These are phyloP conservation scores for Cercospora janseana DNA, from an alignment of 2,329 filamentous ascomycete genomes.

Conservation along the genomic window DNA sequence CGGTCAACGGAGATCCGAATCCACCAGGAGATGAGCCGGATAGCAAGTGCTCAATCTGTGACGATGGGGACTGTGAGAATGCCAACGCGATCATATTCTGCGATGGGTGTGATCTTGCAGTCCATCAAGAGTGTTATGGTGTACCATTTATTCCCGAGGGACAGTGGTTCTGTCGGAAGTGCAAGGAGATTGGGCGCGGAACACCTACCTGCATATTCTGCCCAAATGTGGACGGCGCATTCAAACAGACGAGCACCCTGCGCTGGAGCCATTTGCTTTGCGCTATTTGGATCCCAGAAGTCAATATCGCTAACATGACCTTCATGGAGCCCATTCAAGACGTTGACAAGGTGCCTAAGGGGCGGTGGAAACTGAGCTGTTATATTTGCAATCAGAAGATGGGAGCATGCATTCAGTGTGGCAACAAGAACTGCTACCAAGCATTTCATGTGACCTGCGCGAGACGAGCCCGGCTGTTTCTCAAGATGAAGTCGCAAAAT, in stretches of 20 bases:
- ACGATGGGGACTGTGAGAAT: constrained; percentile 99
- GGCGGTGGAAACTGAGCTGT: constrained; percentile 79
- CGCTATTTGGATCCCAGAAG: constrained; percentile 97
- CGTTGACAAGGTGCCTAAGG: constrained; percentile 94
- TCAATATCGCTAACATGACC: constrained; percentile 89
- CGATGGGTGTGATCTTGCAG: constrained; percentile 93
- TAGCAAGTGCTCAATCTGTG: constrained; percentile 95
- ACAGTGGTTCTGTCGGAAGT: constrained; percentile 96
- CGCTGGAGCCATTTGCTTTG: constrained; percentile 97
- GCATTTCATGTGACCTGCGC: constrained; percentile 98
- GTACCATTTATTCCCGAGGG: constrained; percentile 98
- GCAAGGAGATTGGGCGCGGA: constrained; percentile 88
- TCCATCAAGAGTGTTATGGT: constrained; percentile 98
- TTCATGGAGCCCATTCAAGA: constrained; percentile 99
- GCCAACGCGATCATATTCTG: constrained; percentile 99
- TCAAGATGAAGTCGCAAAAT: constrained; percentile 95
- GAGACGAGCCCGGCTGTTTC: constrained; percentile 76
- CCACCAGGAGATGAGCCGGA: constrained; percentile 85
- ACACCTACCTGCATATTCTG: constrained; percentile 97
- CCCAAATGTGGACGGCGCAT: constrained; percentile 93
- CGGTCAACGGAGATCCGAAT: constrained; percentile 88
- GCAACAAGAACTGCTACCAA: constrained; percentile 94
- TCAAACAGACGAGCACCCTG: constrained; percentile 94
- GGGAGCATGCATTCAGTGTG: constrained; percentile 97
- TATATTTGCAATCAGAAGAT: constrained; percentile 97